A percentile compares a stretch with the other conserved stretches of the same genome.
Conservation (phyloP, 139 green algal genomes). For the Chlorella sorokiniana region DNA sequence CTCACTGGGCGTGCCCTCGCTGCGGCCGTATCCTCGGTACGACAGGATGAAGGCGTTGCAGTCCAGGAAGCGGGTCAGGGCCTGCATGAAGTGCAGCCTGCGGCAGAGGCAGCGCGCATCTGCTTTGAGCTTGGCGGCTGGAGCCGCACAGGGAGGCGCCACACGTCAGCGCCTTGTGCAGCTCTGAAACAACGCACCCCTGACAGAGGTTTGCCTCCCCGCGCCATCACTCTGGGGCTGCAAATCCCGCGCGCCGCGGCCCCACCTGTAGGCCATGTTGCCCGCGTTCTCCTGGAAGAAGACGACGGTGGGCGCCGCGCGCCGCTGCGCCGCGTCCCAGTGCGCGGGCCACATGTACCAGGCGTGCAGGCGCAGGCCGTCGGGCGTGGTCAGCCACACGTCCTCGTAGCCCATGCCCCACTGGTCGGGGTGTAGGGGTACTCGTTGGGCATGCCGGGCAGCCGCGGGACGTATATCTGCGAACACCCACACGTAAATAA, state of each 20-base stretch:
- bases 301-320: conserved; percentile 64
- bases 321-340: conserved; percentile 43
- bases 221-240: no score
- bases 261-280: conserved; percentile 80
- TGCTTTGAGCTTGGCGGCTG: background rate
- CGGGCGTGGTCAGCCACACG: conserved; percentile 58
- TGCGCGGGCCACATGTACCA: conserved; percentile 71
- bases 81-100: conserved; percentile 74
- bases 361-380: conserved; percentile 72
- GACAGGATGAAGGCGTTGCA: conserved; percentile 67
- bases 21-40: conserved; percentile 87
- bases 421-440: conserved; percentile 55
- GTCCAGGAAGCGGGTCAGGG: conserved; percentile 57
- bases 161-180: no score
- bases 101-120: background rate
- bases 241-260: background rate
- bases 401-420: conserved; percentile 75
- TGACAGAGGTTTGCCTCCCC: no score
- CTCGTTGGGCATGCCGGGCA: conserved; percentile 73
- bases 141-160: background rate
- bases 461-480: conserved; percentile 79
- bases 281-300: conserved; percentile 93
- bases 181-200: no score
- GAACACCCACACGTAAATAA: no score
- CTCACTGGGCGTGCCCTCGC: conserved; percentile 72